Percentiles rank a stretch among this genome's conserved stretches.
Evolutionary conservation across 208 protist genomes (phyloP).

Genomic region (Leishmania major): DNA sequence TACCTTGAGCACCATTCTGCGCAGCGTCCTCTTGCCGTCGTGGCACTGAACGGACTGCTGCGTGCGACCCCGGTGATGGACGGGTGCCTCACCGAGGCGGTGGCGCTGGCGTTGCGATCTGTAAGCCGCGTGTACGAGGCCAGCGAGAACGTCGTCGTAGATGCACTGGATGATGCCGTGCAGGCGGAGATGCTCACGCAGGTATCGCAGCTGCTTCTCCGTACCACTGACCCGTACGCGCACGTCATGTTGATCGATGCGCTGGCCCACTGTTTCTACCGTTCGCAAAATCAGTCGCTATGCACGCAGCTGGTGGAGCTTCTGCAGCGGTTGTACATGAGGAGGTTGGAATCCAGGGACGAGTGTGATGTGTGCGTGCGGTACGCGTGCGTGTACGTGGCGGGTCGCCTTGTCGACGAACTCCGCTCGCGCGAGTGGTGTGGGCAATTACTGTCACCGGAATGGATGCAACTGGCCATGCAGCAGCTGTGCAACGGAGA

Average conservation of each 20-base stretch:
- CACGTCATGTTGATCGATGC: slow-evolving; percentile 31
- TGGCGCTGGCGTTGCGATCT: slow-evolving; percentile 27
- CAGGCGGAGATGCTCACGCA: slow-evolving; percentile 29
- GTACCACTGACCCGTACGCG: slow-evolving; percentile 18
- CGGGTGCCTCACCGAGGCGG: slow-evolving; percentile 19
- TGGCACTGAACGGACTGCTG: slow-evolving; percentile 16
- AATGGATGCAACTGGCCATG: slow-evolving; percentile 13
- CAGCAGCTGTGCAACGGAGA: slow-evolving; percentile 13
- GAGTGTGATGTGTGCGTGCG: slow-evolving; percentile 21
- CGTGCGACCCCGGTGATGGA: slow-evolving; percentile 21
- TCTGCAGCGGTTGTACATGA: slow-evolving; percentile 17
- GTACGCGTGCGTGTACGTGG: slow-evolving; percentile 25
- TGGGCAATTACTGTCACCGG: slow-evolving; percentile 9
- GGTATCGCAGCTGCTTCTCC: slow-evolving; percentile 24
- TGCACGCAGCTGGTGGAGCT: slow-evolving; percentile 28
- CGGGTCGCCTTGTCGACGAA: slow-evolving; percentile 28
- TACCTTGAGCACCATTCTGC: slow-evolving; percentile 48
- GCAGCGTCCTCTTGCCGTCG: slow-evolving; percentile 15
- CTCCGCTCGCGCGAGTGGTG: slow-evolving; percentile 12
- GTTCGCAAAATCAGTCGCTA: slow-evolving; percentile 13
- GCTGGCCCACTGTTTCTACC: slow-evolving; percentile 29
- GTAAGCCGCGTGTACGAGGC: slow-evolving; percentile 31
- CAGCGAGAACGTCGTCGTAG: slow-evolving; percentile 22
- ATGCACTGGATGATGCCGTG: slow-evolving; percentile 20
- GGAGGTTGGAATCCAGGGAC: neutral